Base-by-base conservation (phyloP, 2,329 filamentous ascomycete species). In the Neobulgaria alba region DNA sequence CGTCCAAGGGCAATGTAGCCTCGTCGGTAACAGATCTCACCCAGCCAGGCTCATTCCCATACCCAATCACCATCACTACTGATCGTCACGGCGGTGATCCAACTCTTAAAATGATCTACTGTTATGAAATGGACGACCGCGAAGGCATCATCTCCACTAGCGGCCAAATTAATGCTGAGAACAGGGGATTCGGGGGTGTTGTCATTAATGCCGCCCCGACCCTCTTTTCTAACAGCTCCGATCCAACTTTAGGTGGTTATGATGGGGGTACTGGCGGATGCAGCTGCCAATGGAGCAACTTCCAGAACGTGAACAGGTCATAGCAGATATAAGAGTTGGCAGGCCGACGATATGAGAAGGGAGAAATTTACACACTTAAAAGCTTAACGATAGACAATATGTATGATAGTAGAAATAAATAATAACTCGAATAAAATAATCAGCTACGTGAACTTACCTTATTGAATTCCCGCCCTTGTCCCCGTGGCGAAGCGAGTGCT, bases 201-300 rank as follows among this genome's bases (percentile, higher is more conserved):
- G 58, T 71, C 47, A 61, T 81, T 41, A 82, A 82, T 53, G 64
- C 63, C 9, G 62, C 67, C 8, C 63, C 59, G 16, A 49, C 30
- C 14, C 18, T 57, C n/a, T 61, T 61, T 39, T 39, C 23, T 2
- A 59, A 61, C 16, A 61, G 57, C 1, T 54, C 57, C 1, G 63
- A 77, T 45, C 51, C 60, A 9, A 67, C 63, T 18, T 63, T 73
- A 42, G 78, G 78, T 2, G 78, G 77, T 1, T 71, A 74, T 48
- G 77, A 82, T 56, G 78, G 78, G 16, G 78, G 77, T 29, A 71
- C 67, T 1, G 76, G 77, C 12, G 78, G 78, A 1, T 82, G 77
- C 54, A 67, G 63, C 58, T 82, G 77, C 56, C 64, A 70, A 50
- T 82, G 76, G 73, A 64, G 67, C 41, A 82, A 82, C 38, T 61